Evolutionary conservation across 2,329 filamentous ascomycete genomes (phyloP), one percentile per base, ranked within the genome.

Genomic region (Phialophora tarda): DNA sequence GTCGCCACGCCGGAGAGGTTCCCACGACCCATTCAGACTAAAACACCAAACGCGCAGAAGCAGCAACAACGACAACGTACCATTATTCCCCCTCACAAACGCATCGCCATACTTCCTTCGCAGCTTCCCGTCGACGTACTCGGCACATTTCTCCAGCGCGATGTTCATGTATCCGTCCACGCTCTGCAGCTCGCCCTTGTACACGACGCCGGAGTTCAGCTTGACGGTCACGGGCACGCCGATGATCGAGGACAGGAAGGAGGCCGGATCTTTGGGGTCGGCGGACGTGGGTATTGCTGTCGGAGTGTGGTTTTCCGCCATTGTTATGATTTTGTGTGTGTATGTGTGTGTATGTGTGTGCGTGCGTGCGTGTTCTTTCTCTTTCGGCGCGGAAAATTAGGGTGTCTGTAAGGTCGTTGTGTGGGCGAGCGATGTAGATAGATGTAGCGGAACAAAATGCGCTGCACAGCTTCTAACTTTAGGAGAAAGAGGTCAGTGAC

Each of bases 141-240:
- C 95, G 71, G 92, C 89, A 23, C 93, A 96, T 81, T 97, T 95
- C 80, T 99, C 95, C 32, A 99, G 86, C 12, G 95, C 94, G 77
- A 99, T 97, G 82, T 99, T 99, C 95, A 99, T 99, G 82, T 98
- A 99, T 60, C 95, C 95, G 79, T 99, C 95, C 58, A 99, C 94
- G 0, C 93, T 97, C 78, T 98, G 93, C 44, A 98, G 86, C 78
- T 97, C 93, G 73, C 95, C 95, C 86, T 95, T 97, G 85, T 97
- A 99, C 69, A 98, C 89, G 67, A 97, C 93, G 62, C 95, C 95
- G n/a, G 93, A 97, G 82, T 99, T 99, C 73, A 99, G 86, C 82
- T 98, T 98, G 72, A 99, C 94, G 1, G 92, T 96, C 72, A 99
- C 95, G 44, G 92, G 88, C 71, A 92, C 92, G 68, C 94, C 93